A percentile compares a stretch with the other conserved stretches of the same genome.
phyloP scores from a whole-genome alignment of 2,329 filamentous ascomycete genomes.

The Zasmidium angulare region DNA sequence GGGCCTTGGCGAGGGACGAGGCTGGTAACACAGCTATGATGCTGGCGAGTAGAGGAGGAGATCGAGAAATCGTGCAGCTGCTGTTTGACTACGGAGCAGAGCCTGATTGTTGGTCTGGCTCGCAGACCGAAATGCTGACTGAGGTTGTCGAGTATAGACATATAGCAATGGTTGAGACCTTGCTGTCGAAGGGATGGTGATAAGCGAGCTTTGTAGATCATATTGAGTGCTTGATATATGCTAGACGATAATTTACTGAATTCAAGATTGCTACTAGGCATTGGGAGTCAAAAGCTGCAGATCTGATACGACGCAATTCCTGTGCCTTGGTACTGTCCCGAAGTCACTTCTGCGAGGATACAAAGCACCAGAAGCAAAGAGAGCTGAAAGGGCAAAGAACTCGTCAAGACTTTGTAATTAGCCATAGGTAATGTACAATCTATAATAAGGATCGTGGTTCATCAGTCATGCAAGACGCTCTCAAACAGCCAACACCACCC shows the following conservation, averaged over 20 bases:
- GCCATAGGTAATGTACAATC: not conserved
- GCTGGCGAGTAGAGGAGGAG: not conserved
- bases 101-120: not conserved
- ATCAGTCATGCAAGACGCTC: not conserved
- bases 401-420: not conserved
- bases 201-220: no score
- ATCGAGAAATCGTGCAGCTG: constrained; percentile 4
- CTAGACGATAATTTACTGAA: no score
- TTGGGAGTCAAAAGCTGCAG: no score
- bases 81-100: constrained; percentile 9
- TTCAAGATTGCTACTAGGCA: no score
- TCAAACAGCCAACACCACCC: not conserved
- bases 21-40: constrained; percentile 1
- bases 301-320: no score
- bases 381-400: no score
- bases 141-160: constrained; percentile 6
- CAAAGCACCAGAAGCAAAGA: no score
- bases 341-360: no score
- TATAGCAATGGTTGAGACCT: constrained; percentile 6
- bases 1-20: not conserved
- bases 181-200: constrained; percentile 3
- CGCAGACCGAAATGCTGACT: not conserved
- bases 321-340: no score
- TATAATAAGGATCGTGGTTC: not conserved
- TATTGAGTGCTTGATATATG: no score